Percentiles rank a stretch among this genome's conserved stretches.
Conservation (phyloP, 306 rosid species). For the Cicer pinnatifidum region DNA sequence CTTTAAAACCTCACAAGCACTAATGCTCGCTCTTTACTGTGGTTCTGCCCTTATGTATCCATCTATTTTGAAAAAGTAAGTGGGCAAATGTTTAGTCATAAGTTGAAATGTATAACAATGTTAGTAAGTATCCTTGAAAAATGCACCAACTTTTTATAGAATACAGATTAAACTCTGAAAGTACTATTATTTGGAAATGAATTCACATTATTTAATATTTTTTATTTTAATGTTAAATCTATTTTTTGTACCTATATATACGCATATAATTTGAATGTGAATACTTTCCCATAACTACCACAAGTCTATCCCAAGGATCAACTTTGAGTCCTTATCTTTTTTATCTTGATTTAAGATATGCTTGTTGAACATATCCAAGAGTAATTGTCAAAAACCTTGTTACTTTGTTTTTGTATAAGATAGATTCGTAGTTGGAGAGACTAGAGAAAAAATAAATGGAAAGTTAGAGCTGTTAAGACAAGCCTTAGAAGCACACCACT, state of each 20-base stretch:
- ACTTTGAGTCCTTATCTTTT: background rate
- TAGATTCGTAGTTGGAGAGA: background rate
- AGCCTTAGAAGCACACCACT: background rate
- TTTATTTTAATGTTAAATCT: conserved; percentile 1
- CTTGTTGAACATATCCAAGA: background rate
- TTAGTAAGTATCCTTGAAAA: background rate
- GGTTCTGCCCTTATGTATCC: background rate
- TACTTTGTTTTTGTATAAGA: conserved; percentile 7
- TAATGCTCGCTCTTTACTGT: background rate
- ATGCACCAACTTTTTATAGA: background rate
- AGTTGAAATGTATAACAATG: background rate
- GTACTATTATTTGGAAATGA: background rate
- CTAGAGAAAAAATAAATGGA: background rate
- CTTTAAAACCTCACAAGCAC: conserved; percentile 21
- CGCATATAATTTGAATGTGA: background rate
- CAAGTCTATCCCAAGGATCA: background rate
- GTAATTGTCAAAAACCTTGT: conserved; percentile 3
- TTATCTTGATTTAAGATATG: conserved; percentile 2
- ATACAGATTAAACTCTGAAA: background rate
- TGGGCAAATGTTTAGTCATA: background rate
- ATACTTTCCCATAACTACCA: background rate
- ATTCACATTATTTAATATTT: background rate
- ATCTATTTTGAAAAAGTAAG: conserved; percentile 5
- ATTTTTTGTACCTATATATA: background rate
- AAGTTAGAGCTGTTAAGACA: no score